Conservation (phyloP, 768 basidiomycete species). For the Cystobasidium ongulense region DNA sequence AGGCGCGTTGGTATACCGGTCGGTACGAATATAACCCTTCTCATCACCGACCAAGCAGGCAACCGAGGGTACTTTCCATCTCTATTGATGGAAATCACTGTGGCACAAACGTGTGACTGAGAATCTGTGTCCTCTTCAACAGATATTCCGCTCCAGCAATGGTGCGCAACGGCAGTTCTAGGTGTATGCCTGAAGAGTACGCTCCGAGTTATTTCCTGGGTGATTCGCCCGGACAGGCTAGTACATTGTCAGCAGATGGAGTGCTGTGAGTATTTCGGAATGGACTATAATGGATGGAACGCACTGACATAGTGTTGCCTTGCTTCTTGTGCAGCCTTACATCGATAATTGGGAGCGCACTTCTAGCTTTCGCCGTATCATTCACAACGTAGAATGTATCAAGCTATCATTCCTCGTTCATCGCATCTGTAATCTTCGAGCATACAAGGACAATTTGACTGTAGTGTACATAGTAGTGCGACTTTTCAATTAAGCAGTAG, state of each 20-base stretch:
- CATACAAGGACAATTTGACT: background rate
- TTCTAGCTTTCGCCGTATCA: background rate
- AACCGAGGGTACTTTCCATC: background rate
- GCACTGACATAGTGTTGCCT: background rate
- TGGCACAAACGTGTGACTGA: background rate
- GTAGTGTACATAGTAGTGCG: no score
- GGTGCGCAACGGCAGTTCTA: background rate
- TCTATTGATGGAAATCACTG: background rate
- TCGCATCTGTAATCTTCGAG: background rate
- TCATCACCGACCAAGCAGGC: background rate
- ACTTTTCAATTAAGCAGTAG: no score
- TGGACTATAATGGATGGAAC: background rate
- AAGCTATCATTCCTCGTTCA: no score
- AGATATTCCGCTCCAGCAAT: background rate
- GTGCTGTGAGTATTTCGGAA: background rate
- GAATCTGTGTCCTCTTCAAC: background rate
- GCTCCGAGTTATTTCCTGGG: background rate
- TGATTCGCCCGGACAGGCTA: background rate
- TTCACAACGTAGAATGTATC: background rate
- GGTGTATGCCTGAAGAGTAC: background rate
- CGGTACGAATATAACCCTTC: conserved; percentile 1
- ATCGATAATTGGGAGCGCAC: background rate
- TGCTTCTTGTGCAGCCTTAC: background rate
- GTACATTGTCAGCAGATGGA: background rate
- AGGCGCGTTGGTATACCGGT: background rate